Percentiles rank a stretch among this genome's conserved stretches.
Conservation (phyloP, 2,329 filamentous ascomycete species). For the Escovopsis sp. region DNA sequence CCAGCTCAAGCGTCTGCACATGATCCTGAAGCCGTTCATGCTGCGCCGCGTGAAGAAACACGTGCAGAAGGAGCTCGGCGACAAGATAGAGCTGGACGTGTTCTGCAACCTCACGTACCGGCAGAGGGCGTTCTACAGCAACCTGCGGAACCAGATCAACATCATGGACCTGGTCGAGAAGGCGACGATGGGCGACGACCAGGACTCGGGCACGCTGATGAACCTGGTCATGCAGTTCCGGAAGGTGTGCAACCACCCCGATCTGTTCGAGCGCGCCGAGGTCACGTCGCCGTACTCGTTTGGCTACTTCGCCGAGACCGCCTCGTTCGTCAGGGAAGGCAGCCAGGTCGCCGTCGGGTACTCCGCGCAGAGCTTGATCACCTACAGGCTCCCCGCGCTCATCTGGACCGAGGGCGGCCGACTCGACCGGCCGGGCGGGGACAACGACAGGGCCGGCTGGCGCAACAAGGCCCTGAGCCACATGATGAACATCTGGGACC, state of each 20-base stretch:
- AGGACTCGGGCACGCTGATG: slow-evolving; percentile 93
- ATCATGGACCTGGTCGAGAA: slow-evolving; percentile 98
- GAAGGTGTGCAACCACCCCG: slow-evolving; percentile 97
- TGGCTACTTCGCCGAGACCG: slow-evolving; percentile 84
- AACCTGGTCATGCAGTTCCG: slow-evolving; percentile 99
- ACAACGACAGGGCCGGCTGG: slow-evolving; percentile 68
- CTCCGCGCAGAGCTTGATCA: slow-evolving; percentile 72
- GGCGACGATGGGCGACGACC: slow-evolving; percentile 82
- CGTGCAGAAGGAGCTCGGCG: slow-evolving; percentile 94
- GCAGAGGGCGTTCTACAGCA: slow-evolving; percentile 85
- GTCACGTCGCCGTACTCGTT: slow-evolving; percentile 74
- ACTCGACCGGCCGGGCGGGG: slow-evolving; percentile 55
- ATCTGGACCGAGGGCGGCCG: slow-evolving; percentile 73
- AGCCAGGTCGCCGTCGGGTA: slow-evolving; percentile 67
- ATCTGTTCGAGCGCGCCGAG: slow-evolving; percentile 89
- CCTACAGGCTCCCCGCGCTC: slow-evolving; percentile 68
- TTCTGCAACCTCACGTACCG: slow-evolving; percentile 96
- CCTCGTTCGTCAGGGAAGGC: slow-evolving; percentile 86
- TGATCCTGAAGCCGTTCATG: slow-evolving; percentile 99
- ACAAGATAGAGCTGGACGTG: slow-evolving; percentile 95
- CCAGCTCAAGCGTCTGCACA: slow-evolving; percentile 88
- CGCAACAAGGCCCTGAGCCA: slow-evolving; percentile 60
- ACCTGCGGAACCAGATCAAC: slow-evolving; percentile 90
- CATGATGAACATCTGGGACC: slow-evolving; percentile 81
- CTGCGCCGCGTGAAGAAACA: slow-evolving; percentile 98